Percentiles rank a stretch among this genome's conserved stretches.
Conservation (phyloP, 1,139 yeast species). For the Saccharomyces pastorianus region DNA sequence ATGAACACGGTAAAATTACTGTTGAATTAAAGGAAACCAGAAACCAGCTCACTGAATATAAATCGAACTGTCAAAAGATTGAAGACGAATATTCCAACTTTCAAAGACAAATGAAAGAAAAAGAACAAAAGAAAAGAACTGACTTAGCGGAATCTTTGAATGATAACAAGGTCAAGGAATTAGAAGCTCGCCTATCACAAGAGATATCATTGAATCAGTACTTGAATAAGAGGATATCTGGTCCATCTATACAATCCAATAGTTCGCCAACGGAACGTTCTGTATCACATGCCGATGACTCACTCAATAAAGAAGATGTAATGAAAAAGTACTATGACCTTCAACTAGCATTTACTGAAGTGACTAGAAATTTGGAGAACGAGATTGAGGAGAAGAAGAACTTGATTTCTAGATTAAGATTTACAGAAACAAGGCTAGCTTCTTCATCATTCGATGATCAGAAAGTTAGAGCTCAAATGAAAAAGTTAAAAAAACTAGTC, state of each 20-base stretch:
- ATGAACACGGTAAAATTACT: conserved; percentile 14
- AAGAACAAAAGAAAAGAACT: conserved; percentile 15
- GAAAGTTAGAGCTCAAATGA: conserved; percentile 36
- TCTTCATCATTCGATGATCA: conserved; percentile 48
- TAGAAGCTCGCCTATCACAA: conserved; percentile 25
- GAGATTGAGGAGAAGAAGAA: conserved; percentile 48
- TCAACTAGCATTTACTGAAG: conserved; percentile 47
- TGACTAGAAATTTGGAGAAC: conserved; percentile 42
- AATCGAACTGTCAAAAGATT: conserved; percentile 19
- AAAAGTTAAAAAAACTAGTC: conserved; percentile 31
- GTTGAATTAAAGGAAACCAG: conserved; percentile 18
- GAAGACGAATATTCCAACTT: conserved; percentile 24
- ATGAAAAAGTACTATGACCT: conserved; percentile 43
- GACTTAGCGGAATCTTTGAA: conserved; percentile 1
- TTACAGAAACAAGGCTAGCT: conserved; percentile 49
- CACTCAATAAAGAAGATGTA: conserved; percentile 22
- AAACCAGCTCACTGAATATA: conserved; percentile 24
- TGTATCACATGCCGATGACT: not conserved
- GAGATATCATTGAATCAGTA: conserved; percentile 26
- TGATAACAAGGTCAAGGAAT: conserved; percentile 17
- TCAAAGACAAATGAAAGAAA: conserved; percentile 23
- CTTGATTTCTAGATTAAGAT: conserved; percentile 48
- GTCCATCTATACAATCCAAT: conserved; percentile 4
- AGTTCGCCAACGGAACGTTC: conserved; percentile 3
- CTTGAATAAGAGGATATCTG: conserved; percentile 19